These are phyloP conservation scores for Pichia californica DNA, from an alignment of 805 yeast genomes.

Conservation along the genomic window DNA sequence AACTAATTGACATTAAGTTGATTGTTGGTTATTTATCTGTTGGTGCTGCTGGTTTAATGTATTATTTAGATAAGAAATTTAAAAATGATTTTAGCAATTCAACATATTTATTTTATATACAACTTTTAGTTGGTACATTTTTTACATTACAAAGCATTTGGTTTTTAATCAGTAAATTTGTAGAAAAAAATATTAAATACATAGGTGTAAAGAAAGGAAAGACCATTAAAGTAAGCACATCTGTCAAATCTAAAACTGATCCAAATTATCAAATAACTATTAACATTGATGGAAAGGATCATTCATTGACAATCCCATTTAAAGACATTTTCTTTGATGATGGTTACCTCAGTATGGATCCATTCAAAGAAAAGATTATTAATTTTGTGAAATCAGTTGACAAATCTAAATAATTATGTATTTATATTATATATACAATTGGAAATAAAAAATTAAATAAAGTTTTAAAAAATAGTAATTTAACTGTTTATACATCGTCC, in stretches of 20 bases:
- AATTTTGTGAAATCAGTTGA: conserved; percentile 15
- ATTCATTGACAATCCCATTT: conserved; percentile 27
- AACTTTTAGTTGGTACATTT: conserved; percentile 33
- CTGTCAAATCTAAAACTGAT: conserved; percentile 32
- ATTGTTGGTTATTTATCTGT: conserved; percentile 45
- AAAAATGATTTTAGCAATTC: conserved; percentile 36
- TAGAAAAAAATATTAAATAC: conserved; percentile 41
- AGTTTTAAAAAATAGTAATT: neutral
- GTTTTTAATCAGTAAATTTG: conserved; percentile 29
- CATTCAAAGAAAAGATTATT: conserved; percentile 25
- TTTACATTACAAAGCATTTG: conserved; percentile 31
- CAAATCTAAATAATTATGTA: conserved; percentile 16
- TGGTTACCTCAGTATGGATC: conserved; percentile 38
- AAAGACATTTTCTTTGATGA: conserved; percentile 39
- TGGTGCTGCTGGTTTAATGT: conserved; percentile 39
- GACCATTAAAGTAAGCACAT: conserved; percentile 35
- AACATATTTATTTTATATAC: conserved; percentile 30
- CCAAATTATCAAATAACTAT: conserved; percentile 38
- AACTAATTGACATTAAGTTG: conserved; percentile 38
- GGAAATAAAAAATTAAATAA: neutral
- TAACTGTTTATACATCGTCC: conserved; percentile 20
- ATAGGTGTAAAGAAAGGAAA: conserved; percentile 35
- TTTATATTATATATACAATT: neutral
- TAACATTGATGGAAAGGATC: conserved; percentile 21
- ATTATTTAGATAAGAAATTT: conserved; percentile 42